Evolutionary conservation across 495 filamentous ascomycete species (phyloP), one percentile per base, ranked within the genome.

Genomic region (Saxophila tyrrhenica): DNA sequence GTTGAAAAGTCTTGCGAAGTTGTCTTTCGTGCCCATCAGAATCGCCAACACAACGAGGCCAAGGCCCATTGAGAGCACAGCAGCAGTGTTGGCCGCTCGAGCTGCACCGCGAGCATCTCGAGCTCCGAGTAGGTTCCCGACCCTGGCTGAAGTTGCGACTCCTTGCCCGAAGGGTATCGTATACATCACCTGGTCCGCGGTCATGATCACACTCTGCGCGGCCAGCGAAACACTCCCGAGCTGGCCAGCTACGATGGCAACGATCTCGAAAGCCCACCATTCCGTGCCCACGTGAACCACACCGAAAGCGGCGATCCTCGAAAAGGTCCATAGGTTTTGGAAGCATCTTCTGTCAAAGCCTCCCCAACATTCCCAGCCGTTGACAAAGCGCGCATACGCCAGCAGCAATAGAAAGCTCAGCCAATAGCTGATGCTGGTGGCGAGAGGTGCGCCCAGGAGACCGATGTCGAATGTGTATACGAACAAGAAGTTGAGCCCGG

Each of bases 261-360:
- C 89, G 52, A 96, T 94, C 69, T 94, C 89, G 60, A 94, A 94
- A 0, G 89, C 89, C 89, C 89, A 94, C 89, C 89, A 94, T 69
- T 95, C 89, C 13, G 54, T 56, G 8, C 41, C 90, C 21, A 95
- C 85, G 61, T 94, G 90, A n/a, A 95, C 65, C 42, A 94, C 72
- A 3, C 90, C 90, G 0, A 95, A 69, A 32, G 82, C 61, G 7
- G 89, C 86, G 5, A 96, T 78, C 8, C 82, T 79, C 2, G 85
- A 75, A 60, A 96, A 96, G 0, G 82, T 84, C 25, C 80, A 68
- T 19, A 85, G 71, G 62, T 88, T 84, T 5, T 54, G 39, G 29
- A 86, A 60, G 19, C 82, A 84, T 21, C 75, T 75, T 1, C 75
- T 72, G 3, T 80, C 78, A 73, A 88, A 84, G 1, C 89, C 90